These are phyloP conservation scores for Backusella parvicylindrica DNA, from an alignment of 192 early-diverging fungal species.

Conservation along the genomic window DNA sequence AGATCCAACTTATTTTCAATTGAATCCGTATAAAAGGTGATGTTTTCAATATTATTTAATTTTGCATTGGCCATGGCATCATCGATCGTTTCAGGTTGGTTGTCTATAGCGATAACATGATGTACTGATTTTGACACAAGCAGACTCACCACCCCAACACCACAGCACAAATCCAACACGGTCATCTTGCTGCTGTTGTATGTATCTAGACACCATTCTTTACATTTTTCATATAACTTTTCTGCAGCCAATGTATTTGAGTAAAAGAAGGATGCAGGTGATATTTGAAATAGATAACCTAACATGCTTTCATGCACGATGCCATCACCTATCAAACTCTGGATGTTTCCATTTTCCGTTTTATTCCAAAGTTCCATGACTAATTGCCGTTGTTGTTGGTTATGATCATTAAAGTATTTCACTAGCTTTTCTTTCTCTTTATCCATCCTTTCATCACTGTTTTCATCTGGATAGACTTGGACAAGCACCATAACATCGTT, in stretches of 20 bases:
- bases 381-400: not conserved
- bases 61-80: not conserved
- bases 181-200: not conserved
- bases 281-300: not conserved
- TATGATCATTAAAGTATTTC: not conserved
- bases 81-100: not conserved
- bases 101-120: not conserved
- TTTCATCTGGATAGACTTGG: not conserved
- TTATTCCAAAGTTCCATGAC: not conserved
- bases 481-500: not conserved
- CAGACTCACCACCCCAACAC: not conserved
- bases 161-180: not conserved
- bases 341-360: not conserved
- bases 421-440: not conserved
- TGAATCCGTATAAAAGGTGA: conserved; percentile 36
- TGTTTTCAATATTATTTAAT: not conserved
- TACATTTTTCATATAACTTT: not conserved
- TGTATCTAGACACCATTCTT: not conserved
- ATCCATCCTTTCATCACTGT: not conserved
- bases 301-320: not conserved
- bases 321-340: not conserved
- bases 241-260: not conserved
- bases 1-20: conserved; percentile 55
- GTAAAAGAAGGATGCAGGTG: not conserved
- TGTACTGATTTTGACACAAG: not conserved